These are phyloP conservation scores for Talaromyces pinophilus DNA, from an alignment of 2,329 filamentous ascomycete genomes.

Conservation along the genomic window DNA sequence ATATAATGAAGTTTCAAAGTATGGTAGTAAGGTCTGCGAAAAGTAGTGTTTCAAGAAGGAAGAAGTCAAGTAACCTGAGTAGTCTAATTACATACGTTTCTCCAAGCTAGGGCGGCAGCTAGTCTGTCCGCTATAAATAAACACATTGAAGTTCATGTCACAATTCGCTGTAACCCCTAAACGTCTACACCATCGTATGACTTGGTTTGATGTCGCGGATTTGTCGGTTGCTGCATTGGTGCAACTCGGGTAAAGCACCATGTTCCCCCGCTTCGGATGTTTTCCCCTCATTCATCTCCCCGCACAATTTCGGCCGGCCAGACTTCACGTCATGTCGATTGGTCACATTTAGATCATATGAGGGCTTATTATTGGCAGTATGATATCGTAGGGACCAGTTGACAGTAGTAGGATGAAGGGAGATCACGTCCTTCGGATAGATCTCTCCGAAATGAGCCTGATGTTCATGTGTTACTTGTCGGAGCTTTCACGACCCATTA, in stretches of 20 bases:
- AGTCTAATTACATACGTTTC: background rate
- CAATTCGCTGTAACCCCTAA: background rate
- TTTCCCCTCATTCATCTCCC: slow-evolving; percentile 7
- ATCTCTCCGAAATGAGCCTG: background rate
- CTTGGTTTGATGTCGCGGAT: background rate
- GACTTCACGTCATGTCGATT: background rate
- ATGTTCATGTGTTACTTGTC: background rate
- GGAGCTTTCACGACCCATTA: background rate
- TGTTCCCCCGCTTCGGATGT: slow-evolving; percentile 16
- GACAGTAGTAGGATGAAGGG: background rate
- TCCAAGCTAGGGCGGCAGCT: background rate
- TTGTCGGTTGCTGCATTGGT: background rate
- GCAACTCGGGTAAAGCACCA: slow-evolving; percentile 11
- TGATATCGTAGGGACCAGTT: background rate
- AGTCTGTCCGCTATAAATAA: slow-evolving; percentile 1
- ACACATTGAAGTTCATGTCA: background rate
- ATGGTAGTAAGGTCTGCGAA: background rate
- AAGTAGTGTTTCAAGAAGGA: background rate
- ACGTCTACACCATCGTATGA: background rate
- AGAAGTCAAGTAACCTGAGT: background rate
- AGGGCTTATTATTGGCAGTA: background rate
- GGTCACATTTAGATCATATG: background rate
- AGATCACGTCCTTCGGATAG: background rate
- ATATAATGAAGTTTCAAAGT: background rate
- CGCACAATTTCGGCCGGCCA: background rate